Evolutionary conservation across 768 basidiomycete species (phyloP), one percentile per base, ranked within the genome.

Genomic region (Calocybe gangraenosa): DNA sequence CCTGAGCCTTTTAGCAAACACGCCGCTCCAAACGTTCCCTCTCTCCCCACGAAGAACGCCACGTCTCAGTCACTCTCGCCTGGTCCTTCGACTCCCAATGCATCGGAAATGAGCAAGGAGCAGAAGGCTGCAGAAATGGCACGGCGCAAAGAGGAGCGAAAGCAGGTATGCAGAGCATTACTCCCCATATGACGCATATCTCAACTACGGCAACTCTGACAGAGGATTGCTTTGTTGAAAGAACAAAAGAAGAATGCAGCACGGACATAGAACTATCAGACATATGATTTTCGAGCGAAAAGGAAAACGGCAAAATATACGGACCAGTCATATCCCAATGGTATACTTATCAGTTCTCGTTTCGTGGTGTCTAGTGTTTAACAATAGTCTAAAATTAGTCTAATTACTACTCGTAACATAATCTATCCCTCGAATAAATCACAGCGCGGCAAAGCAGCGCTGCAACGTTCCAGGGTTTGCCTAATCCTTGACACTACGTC

Each of bases 61-160:
- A 35, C 6, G 14, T 58, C 53, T 30, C 64, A 65, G 62, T 58
- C 55, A 15, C 39, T 53, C n/a, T 20, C 53, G n/a, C 44, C 54
- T 1, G 47, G 58, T 30, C 30, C 51, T 7, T 45, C 61, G n/a
- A 38, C 58, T n/a, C 44, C 65, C 2, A 53, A 58, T 19, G 67
- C 71, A 44, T 64, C 76, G 20, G 64, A 62, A 1, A 71, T 92
- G 75, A 76, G 79, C 20, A 96, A 92, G 62, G 95, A 96, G 63
- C 92, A 94, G 54, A 95, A 88, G 63, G 89, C 89, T 1, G 82
- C 81, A n/a, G 92, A 96, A 69, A 86, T 97, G 82, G 87, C 86
- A 7, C 72, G 86, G 51, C 73, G 93, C 48, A 87, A 94, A 58
- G 94, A 97, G 61, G 95, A 97, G 62, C 70, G 95, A 36, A 92